Conservation (phyloP, 2,329 filamentous ascomycete species). For the Geosmithia morbida region DNA sequence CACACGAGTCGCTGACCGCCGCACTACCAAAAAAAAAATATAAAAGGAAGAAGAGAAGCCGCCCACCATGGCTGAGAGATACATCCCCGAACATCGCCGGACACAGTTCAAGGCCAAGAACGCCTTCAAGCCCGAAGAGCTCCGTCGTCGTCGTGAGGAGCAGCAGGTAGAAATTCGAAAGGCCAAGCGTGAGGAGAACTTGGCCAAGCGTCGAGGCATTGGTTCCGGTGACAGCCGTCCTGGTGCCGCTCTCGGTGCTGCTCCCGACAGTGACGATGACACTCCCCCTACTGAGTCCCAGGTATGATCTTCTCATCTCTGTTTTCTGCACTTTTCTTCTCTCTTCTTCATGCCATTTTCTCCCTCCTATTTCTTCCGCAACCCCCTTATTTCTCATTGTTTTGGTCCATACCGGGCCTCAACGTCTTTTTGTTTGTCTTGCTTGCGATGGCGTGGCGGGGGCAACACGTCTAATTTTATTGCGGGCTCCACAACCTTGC, state of each 20-base stretch:
- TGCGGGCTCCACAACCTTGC: slow-evolving; percentile 16
- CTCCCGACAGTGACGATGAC: slow-evolving; percentile 95
- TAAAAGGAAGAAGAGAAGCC: slow-evolving; percentile 12
- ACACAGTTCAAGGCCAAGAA: slow-evolving; percentile 99
- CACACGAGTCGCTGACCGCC: slow-evolving; percentile 7
- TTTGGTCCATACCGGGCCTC: background rate
- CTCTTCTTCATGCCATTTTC: background rate
- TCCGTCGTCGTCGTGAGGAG: slow-evolving; percentile 94
- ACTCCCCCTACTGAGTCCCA: slow-evolving; percentile 88
- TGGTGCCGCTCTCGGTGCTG: slow-evolving; percentile 71
- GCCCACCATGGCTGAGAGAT: slow-evolving; percentile 84
- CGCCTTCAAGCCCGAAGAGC: slow-evolving; percentile 97
- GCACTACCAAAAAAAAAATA: slow-evolving; percentile 2
- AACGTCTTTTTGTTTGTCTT: slow-evolving; percentile 4
- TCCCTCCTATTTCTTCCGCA: slow-evolving; percentile 2
- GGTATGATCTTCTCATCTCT: slow-evolving; percentile 36
- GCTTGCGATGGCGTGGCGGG: slow-evolving; percentile 15
- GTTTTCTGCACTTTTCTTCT: background rate
- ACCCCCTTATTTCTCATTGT: background rate
- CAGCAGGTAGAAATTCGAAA: slow-evolving; percentile 99
- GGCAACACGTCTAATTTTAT: slow-evolving; percentile 8
- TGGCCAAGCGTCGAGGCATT: slow-evolving; percentile 95
- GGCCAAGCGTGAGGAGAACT: slow-evolving; percentile 96
- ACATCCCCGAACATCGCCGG: slow-evolving; percentile 98
- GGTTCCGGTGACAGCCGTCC: slow-evolving; percentile 65